Evolutionary conservation across 768 basidiomycete species (phyloP).

Genomic region (Candolleomyces aberdarensis): DNA sequence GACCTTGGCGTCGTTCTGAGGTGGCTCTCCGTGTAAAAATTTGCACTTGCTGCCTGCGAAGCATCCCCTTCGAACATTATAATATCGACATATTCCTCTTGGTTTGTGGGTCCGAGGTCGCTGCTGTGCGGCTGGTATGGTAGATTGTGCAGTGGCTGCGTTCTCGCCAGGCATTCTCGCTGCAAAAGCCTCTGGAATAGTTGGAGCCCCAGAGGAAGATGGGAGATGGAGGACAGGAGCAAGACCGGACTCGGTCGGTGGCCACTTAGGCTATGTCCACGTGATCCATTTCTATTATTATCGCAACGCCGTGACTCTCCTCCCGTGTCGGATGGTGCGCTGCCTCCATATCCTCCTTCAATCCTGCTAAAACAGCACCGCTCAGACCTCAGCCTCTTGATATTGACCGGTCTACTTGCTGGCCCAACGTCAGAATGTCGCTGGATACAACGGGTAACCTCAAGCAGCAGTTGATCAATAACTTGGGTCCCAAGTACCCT

Average conservation of each 20-base stretch:
- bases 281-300: too few relatives aligned
- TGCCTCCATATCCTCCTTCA: too few relatives aligned
- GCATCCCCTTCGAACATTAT: conserved; percentile 62
- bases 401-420: neutral
- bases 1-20: conserved; percentile 20
- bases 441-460: conserved; percentile 72
- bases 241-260: too few relatives aligned
- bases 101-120: conserved; percentile 69
- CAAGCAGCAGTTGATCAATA: conserved; percentile 61
- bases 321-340: too few relatives aligned
- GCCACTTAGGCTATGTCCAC: too few relatives aligned
- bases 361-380: too few relatives aligned
- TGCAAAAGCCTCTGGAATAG: too few relatives aligned
- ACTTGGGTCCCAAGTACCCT: conserved; percentile 58
- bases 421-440: conserved; percentile 49
- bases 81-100: conserved; percentile 70
- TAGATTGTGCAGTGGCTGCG: conserved; percentile 5
- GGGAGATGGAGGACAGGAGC: too few relatives aligned
- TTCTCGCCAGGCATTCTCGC: neutral
- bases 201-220: too few relatives aligned
- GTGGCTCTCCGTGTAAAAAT: conserved; percentile 59
- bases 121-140: conserved; percentile 7
- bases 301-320: too few relatives aligned
- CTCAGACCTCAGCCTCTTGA: too few relatives aligned
- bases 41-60: conserved; percentile 68